Base-by-base conservation (phyloP, 176 grass and related monocot species). In the Echinochloa phyllopogon region DNA sequence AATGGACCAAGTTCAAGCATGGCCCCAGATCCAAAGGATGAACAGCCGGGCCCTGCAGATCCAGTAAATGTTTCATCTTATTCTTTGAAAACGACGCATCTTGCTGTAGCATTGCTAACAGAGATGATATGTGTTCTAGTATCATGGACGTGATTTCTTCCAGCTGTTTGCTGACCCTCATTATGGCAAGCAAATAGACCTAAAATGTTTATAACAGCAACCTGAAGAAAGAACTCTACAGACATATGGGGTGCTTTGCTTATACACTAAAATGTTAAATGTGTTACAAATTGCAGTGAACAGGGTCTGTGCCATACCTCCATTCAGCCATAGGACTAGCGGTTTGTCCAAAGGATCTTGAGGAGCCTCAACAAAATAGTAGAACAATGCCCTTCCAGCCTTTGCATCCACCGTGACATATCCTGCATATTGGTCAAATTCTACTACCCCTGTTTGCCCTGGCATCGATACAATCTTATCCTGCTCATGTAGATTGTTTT, bases 1-100 rank as follows among this genome's bases (percentile, higher is more conserved):
- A 95, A 95, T 36, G 93, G 90, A 27, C 93, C 93, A 29, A 95
- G 86, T 88, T 95, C 93, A 58, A 86, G 56, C 87, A 95, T 92
- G 74, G 90, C 93, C 72, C 93, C 93, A 65, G 41, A 61, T 57
- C 88, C 90, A 51, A 95, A 68, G 10, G 93, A 95, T 48, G 93
- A 95, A 82, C 93, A 95, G 16, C 90, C 93, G 39, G 88, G 90
- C 43, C 93, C 86, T 95, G 79, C 27, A 74, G 25, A 65, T 78
- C 45, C 66, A 71, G 63, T 83, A 75, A 51, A 41, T 39, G 24
- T 62, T 56, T 78, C 52, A 45, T 87, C 11, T 45, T 81, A 66
- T 41, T 45, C 7, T 55, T 33, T 81, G 49, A 24, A 81, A 65
- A 55, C 12, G 45, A 81, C 18, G 48, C 73, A 23, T 75, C 69